phyloP scores from a whole-genome alignment of 2,329 filamentous ascomycete species.

The Aspergillus sp. region DNA sequence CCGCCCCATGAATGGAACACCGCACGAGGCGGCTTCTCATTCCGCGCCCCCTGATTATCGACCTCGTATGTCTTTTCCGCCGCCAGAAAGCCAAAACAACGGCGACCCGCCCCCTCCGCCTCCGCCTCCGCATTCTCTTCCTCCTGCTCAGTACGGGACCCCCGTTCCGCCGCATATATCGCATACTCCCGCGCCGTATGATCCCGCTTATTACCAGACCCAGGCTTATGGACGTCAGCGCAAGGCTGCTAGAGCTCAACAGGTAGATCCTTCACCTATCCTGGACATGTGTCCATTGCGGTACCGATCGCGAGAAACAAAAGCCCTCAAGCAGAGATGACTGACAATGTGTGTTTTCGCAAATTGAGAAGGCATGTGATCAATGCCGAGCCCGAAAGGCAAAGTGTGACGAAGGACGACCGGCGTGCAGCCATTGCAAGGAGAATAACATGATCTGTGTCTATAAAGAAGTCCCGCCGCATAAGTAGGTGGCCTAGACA shows the following conservation, averaged over 20 bases:
- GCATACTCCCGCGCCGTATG: conserved; percentile 32
- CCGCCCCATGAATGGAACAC: conserved; percentile 34
- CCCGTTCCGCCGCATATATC: conserved; percentile 26
- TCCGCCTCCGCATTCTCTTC: conserved; percentile 31
- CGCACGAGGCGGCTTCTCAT: conserved; percentile 33
- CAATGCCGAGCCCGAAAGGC: conserved; percentile 84
- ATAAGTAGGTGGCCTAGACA: conserved; percentile 64
- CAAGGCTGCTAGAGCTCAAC: conserved; percentile 40
- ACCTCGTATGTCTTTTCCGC: conserved; percentile 31
- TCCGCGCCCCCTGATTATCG: conserved; percentile 35
- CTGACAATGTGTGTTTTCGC: conserved; percentile 7
- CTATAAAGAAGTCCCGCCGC: conserved; percentile 87
- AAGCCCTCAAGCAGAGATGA: neutral
- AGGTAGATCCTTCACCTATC: conserved; percentile 27
- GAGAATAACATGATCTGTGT: conserved; percentile 82
- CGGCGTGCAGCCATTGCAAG: conserved; percentile 78
- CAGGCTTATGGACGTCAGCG: conserved; percentile 36
- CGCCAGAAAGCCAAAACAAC: conserved; percentile 29
- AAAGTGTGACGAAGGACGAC: conserved; percentile 85
- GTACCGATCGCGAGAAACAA: neutral
- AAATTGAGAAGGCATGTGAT: conserved; percentile 72
- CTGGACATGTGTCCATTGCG: neutral
- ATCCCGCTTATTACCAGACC: conserved; percentile 30
- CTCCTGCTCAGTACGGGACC: conserved; percentile 30
- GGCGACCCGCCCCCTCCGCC: conserved; percentile 34